A percentile compares a stretch with the other conserved stretches of the same genome.
These are phyloP conservation scores for Pseudophaeomoniella oleicola DNA, from an alignment of 2,329 filamentous ascomycete species.

Conservation along the genomic window DNA sequence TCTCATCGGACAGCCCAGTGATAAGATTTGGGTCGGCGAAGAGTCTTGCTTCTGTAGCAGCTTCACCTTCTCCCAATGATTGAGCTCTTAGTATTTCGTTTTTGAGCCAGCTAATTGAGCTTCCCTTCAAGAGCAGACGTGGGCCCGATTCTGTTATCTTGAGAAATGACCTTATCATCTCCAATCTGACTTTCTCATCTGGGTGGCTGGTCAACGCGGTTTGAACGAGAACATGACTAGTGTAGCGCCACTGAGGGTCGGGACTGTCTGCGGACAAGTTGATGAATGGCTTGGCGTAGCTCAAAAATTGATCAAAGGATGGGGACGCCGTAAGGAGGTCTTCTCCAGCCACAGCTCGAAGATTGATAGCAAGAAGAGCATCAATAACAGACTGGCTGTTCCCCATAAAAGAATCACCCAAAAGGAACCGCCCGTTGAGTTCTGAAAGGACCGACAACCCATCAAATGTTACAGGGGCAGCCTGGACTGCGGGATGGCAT, in stretches of 20 bases:
- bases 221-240: not conserved
- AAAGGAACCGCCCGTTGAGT: not conserved
- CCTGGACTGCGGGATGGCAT: not conserved
- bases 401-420: not conserved
- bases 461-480: not conserved
- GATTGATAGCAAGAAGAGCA: not conserved
- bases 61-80: not conserved
- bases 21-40: not conserved
- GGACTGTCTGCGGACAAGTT: not conserved
- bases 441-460: not conserved
- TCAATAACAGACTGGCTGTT: not conserved
- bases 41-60: not conserved
- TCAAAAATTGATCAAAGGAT: not conserved
- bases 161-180: not conserved
- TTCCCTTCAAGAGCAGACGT: not conserved
- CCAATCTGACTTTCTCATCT: not conserved
- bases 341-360: not conserved
- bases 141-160: not conserved
- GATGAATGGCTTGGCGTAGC: not conserved
- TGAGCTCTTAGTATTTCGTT: not conserved
- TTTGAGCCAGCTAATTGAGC: not conserved
- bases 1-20: not conserved
- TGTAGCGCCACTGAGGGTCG: not conserved
- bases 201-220: not conserved
- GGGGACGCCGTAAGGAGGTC: not conserved